Evolutionary conservation across 2,329 filamentous ascomycete genomes (phyloP).

Genomic region (Sphaerostilbella broomeana): DNA sequence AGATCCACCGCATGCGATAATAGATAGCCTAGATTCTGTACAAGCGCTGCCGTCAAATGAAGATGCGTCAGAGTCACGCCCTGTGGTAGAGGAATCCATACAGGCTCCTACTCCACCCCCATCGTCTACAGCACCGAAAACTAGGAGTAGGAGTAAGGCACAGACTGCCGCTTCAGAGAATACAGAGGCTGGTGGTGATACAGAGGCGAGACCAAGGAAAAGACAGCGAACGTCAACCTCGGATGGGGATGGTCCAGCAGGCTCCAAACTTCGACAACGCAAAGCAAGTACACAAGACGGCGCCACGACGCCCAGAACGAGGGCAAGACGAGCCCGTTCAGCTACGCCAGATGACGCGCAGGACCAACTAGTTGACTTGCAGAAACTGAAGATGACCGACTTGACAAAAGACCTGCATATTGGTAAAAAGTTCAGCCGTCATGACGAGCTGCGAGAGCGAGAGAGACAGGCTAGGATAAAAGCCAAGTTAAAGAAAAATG

Average conservation of each 20-base stretch:
- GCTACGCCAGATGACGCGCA: constrained; percentile 59
- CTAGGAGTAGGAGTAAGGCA: constrained; percentile 11
- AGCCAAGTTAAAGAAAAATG: constrained; percentile 23
- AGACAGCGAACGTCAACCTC: constrained; percentile 26
- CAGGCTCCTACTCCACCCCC: background rate
- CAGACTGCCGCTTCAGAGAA: constrained; percentile 14
- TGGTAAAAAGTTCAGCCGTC: constrained; percentile 68
- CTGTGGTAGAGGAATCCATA: background rate
- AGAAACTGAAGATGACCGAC: constrained; percentile 64
- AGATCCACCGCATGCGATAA: constrained; percentile 4
- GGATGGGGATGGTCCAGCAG: constrained; percentile 15
- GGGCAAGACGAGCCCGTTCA: constrained; percentile 35
- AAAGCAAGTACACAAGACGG: constrained; percentile 18
- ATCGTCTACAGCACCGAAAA: constrained; percentile 6
- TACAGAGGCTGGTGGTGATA: constrained; percentile 16
- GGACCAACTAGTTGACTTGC: constrained; percentile 55
- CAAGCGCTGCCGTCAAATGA: background rate
- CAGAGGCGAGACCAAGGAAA: constrained; percentile 24
- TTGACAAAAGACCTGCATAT: constrained; percentile 62
- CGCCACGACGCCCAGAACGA: constrained; percentile 20
- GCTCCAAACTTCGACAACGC: constrained; percentile 23
- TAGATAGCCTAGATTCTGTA: constrained; percentile 1
- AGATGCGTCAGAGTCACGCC: background rate
- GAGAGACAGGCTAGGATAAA: constrained; percentile 42
- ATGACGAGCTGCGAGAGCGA: constrained; percentile 64